A percentile compares a stretch with the other conserved stretches of the same genome.
These are phyloP conservation scores for Neofusicoccum parvum DNA, from an alignment of 2,329 filamentous ascomycete species.

Conservation along the genomic window DNA sequence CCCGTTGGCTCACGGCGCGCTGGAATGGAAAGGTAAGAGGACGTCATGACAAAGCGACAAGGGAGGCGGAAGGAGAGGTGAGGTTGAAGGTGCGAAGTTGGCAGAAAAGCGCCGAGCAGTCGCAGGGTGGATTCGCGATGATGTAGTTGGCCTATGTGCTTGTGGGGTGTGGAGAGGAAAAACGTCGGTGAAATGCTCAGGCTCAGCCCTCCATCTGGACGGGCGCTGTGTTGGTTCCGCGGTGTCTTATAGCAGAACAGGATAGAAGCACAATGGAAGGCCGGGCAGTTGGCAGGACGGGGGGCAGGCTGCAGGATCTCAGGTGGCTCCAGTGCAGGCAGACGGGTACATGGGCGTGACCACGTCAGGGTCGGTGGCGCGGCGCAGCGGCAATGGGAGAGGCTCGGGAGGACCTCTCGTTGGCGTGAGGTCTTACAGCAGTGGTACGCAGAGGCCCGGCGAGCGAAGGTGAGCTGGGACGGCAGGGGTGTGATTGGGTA, in stretches of 20 bases:
- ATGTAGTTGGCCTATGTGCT: slow-evolving; percentile 10
- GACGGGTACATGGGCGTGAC: slow-evolving; percentile 14
- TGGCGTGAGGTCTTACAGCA: slow-evolving; percentile 41
- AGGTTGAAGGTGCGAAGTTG: slow-evolving; percentile 16
- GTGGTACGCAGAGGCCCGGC: slow-evolving; percentile 29
- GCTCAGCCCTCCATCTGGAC: slow-evolving; percentile 13
- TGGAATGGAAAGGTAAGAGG: slow-evolving; percentile 29
- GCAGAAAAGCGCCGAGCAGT: not conserved
- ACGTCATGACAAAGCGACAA: slow-evolving; percentile 32
- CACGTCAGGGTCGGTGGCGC: slow-evolving; percentile 14
- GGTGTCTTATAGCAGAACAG: slow-evolving; percentile 4
- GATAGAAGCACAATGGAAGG: not conserved
- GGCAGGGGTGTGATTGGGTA: slow-evolving; percentile 23
- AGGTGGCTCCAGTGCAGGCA: slow-evolving; percentile 4
- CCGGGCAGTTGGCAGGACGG: slow-evolving; percentile 21
- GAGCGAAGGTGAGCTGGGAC: slow-evolving; percentile 4
- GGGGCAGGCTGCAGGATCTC: slow-evolving; percentile 24
- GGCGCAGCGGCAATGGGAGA: slow-evolving; percentile 24
- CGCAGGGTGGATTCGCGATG: slow-evolving; percentile 10
- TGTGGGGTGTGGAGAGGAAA: slow-evolving; percentile 16
- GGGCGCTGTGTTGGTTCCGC: not conserved
- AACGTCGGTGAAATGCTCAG: slow-evolving; percentile 21
- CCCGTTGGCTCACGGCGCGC: slow-evolving; percentile 25
- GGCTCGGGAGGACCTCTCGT: slow-evolving; percentile 28
- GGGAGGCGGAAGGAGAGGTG: slow-evolving; percentile 38